These are phyloP conservation scores for Stagonosporopsis chrysanthemi DNA, from an alignment of 2,329 filamentous ascomycete genomes.

Conservation along the genomic window DNA sequence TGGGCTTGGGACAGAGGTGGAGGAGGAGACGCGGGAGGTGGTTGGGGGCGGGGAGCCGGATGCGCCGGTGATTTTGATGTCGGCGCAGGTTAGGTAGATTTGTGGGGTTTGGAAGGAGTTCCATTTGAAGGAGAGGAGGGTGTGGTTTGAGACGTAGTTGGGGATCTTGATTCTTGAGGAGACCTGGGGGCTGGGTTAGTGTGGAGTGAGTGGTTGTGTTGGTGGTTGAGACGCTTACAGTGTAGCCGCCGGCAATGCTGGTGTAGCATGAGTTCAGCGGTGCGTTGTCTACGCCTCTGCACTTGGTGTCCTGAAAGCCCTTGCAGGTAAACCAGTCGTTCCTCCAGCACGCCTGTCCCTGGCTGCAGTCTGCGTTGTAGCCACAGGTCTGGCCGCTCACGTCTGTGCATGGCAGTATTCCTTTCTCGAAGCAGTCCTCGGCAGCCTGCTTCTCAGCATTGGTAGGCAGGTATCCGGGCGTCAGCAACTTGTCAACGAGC, in stretches of 20 bases:
- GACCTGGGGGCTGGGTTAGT: constrained; percentile 8
- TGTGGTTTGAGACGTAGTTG: constrained; percentile 43
- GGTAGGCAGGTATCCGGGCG: constrained; percentile 42
- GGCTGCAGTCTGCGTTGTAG: constrained; percentile 40
- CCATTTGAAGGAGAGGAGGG: constrained; percentile 43
- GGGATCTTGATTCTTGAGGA: constrained; percentile 44
- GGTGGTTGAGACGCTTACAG: constrained; percentile 24
- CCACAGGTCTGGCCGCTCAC: constrained; percentile 42
- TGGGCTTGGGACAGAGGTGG: constrained; percentile 17
- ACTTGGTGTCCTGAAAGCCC: constrained; percentile 40
- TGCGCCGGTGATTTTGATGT: constrained; percentile 39
- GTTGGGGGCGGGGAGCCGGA: constrained; percentile 22
- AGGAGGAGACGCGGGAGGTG: constrained; percentile 23
- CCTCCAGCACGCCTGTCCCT: constrained; percentile 41
- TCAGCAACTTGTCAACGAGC: constrained; percentile 43
- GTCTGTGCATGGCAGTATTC: constrained; percentile 42
- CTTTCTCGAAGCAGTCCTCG: constrained; percentile 41
- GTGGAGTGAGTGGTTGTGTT: background rate
- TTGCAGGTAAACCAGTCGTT: constrained; percentile 48
- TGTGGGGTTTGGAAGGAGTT: constrained; percentile 47
- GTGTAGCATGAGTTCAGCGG: constrained; percentile 45
- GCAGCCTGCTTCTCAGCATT: constrained; percentile 45
- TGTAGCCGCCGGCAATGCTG: constrained; percentile 45
- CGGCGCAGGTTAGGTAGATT: constrained; percentile 43
- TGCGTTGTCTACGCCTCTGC: constrained; percentile 42